phyloP scores from a whole-genome alignment of 1,139 yeast genomes.

The Pichia cactophila region DNA sequence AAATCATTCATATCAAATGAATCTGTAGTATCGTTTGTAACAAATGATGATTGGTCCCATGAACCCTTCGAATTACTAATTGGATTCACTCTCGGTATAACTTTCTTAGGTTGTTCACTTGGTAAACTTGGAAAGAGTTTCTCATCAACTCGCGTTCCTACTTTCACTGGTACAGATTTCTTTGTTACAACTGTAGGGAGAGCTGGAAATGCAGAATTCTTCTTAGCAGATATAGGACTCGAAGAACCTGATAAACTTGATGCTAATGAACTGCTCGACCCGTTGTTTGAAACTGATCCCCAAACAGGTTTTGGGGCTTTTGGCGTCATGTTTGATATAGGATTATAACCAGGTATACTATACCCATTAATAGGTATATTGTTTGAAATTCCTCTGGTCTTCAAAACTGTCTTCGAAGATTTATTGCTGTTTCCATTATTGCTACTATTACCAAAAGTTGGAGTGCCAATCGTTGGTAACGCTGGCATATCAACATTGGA shows the following conservation, averaged over 20 bases:
- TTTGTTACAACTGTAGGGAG: not conserved
- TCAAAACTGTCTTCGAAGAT: not conserved
- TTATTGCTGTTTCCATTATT: not conserved
- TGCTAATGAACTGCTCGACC: conserved; percentile 1
- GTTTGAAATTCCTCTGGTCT: conserved; percentile 16
- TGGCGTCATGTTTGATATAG: conserved; percentile 3
- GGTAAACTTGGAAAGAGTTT: conserved; percentile 41
- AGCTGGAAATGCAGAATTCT: conserved; percentile 10
- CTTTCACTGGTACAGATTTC: not conserved
- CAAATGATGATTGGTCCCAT: conserved; percentile 25
- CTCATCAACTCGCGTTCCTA: conserved; percentile 1
- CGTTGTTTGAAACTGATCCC: not conserved
- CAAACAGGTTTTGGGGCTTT: conserved; percentile 3
- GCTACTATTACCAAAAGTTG: conserved; percentile 8
- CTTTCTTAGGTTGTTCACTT: conserved; percentile 35
- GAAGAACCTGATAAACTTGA: conserved; percentile 1
- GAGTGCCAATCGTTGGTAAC: conserved; percentile 10
- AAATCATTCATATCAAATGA: conserved; percentile 21
- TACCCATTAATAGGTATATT: conserved; percentile 19
- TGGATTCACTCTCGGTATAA: conserved; percentile 33
- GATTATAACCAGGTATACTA: conserved; percentile 20
- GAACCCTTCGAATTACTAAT: conserved; percentile 26
- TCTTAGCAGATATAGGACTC: not conserved
- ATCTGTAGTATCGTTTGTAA: conserved; percentile 9
- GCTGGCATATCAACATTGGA: conserved; percentile 14